Conservation (phyloP, 2,329 filamentous ascomycete species). For the Aspergillus fumigatiaffinis region DNA sequence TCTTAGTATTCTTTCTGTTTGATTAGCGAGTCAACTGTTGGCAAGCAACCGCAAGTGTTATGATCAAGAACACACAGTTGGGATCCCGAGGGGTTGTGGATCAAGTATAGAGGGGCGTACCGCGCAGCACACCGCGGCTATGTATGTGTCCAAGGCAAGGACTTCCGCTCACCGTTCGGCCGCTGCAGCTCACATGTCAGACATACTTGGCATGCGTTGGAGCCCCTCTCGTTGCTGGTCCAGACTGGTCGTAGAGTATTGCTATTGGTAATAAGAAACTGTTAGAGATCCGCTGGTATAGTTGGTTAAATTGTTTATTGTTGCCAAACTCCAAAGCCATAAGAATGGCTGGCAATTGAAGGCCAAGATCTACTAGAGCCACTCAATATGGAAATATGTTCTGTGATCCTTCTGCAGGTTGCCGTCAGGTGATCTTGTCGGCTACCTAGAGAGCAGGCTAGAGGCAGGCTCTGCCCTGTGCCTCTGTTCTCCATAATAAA, state of each 20-base stretch:
- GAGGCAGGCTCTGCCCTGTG: no score
- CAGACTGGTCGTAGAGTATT: not conserved
- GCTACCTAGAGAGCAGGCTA: no score
- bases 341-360: not conserved
- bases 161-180: not conserved
- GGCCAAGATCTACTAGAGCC: not conserved
- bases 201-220: not conserved
- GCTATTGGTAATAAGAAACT: not conserved
- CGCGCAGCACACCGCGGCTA: not conserved
- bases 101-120: not conserved
- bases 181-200: not conserved
- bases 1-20: not conserved
- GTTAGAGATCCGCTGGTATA: not conserved
- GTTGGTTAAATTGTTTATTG: no score
- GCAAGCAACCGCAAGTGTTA: not conserved
- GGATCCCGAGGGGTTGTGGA: not conserved
- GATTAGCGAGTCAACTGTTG: not conserved
- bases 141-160: not conserved
- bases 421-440: no score
- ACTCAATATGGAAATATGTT: no score
- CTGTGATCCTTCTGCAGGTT: no score
- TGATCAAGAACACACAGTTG: not conserved
- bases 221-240: not conserved
- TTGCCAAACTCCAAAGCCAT: not conserved
- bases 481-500: no score